Base-by-base conservation (phyloP, 1,284 basidiomycete species). In the Caloboletus firmus region DNA sequence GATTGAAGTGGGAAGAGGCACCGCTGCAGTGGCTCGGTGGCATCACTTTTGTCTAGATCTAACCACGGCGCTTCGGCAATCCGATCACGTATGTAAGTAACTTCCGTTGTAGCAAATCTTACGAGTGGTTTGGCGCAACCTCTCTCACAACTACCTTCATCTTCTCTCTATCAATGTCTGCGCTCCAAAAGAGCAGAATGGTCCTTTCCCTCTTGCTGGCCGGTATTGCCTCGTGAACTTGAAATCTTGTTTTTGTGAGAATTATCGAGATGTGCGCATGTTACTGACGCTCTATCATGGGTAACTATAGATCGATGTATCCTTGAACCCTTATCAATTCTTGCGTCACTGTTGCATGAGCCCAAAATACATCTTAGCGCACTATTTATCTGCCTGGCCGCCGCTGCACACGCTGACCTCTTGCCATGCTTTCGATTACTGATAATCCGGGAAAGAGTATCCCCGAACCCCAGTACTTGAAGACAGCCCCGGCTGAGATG, bases 391-490 rank as follows among this genome's bases (percentile, higher is more conserved):
- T 41, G 37, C 34, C 1, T 40, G 39, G 34, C 15, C 6, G 24
- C 11, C 26, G 5, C n/a, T n/a, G n/a, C 18, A 45, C 32, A 58
- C 15, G 47, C 58, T 60, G 58, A 58, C 58, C 9, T 15, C 18
- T 18, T 40, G 5, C 32, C 58, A 52, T 60, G 48, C 48, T 40
- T 60, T 46, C 30, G 2, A 30, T 47, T 17, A 15, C 45, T 24
- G 57, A 59, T 57, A 57, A 34, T 45, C 47, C 43, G 58, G 47
- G 40, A 57, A 60, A 59, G 35, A 15, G 11, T 28, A 36, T 57
- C 20, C 7, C 5, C 22, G 30, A 40, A 15, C 30, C 13, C 43
- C 13, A 57, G 41, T 57, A 52, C 48, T 51, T 60, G 59, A 59
- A 39, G 46, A 30, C 37, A 13, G 18, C 45, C 15, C 24, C 18